Evolutionary conservation across 176 grass and related monocot genomes (phyloP).

Genomic region (Triticum turgidum): DNA sequence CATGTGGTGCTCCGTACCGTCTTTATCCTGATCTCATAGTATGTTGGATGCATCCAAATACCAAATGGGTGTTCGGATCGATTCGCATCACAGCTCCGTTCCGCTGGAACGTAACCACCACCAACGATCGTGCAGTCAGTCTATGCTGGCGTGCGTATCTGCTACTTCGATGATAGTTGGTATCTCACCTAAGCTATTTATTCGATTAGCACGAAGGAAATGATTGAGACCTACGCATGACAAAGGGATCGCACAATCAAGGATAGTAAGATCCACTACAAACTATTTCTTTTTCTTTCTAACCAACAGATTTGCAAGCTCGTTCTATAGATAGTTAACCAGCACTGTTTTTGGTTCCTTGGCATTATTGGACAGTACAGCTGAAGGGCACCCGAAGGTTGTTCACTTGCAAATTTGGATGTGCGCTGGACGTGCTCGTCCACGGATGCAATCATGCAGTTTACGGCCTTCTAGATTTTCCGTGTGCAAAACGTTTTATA

Average conservation of each 20-base stretch:
- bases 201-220: background rate
- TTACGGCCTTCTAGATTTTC: no score
- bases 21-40: no score
- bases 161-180: background rate
- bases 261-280: background rate
- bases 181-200: background rate
- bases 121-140: background rate
- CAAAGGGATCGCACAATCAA: background rate
- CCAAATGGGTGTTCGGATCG: background rate
- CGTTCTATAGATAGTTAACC: background rate
- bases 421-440: background rate
- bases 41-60: background rate
- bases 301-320: background rate
- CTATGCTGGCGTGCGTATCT: background rate
- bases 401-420: background rate
- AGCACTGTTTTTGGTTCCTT: no score
- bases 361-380: background rate
- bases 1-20: background rate
- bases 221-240: background rate
- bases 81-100: background rate
- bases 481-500: constrained; percentile 12
- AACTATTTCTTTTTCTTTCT: background rate
- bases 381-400: background rate
- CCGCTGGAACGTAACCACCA: background rate
- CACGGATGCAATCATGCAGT: background rate